Conservation (phyloP, 2,329 filamentous ascomycete genomes). For the Didymella glomerata region DNA sequence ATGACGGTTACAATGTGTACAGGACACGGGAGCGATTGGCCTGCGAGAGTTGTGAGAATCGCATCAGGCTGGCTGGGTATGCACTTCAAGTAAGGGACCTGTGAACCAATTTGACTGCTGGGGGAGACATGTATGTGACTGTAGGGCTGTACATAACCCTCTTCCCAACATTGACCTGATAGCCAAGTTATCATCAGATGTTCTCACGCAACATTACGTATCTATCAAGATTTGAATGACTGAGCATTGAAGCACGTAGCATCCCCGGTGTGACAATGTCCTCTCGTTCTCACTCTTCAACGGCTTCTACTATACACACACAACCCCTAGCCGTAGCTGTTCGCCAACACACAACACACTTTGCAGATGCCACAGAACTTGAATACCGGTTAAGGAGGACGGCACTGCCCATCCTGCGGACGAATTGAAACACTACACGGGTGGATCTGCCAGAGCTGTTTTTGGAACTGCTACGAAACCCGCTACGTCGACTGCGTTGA, state of each 20-base stretch:
- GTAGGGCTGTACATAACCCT: too few relatives aligned
- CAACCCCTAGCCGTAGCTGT: too few relatives aligned
- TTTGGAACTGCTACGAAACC: conserved; percentile 1
- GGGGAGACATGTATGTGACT: background rate
- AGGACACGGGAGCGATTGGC: background rate
- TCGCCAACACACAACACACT: too few relatives aligned
- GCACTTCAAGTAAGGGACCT: background rate
- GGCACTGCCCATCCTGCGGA: background rate
- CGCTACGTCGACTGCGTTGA: background rate
- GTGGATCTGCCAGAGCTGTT: background rate
- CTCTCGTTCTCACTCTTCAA: too few relatives aligned
- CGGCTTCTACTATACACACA: too few relatives aligned
- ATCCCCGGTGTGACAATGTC: too few relatives aligned
- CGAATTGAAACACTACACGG: background rate
- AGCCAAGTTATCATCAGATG: too few relatives aligned
- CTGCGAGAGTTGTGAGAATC: background rate
- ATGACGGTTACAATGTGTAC: background rate
- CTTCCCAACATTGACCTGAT: too few relatives aligned
- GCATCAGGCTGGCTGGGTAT: background rate
- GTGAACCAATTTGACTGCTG: too few relatives aligned
- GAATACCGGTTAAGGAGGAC: background rate
- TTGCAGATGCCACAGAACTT: background rate
- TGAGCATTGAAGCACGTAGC: too few relatives aligned
- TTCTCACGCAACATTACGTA: too few relatives aligned
- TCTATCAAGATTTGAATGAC: too few relatives aligned